Conservation (phyloP, 345 rosid species). For the Salix arbutifolia region DNA sequence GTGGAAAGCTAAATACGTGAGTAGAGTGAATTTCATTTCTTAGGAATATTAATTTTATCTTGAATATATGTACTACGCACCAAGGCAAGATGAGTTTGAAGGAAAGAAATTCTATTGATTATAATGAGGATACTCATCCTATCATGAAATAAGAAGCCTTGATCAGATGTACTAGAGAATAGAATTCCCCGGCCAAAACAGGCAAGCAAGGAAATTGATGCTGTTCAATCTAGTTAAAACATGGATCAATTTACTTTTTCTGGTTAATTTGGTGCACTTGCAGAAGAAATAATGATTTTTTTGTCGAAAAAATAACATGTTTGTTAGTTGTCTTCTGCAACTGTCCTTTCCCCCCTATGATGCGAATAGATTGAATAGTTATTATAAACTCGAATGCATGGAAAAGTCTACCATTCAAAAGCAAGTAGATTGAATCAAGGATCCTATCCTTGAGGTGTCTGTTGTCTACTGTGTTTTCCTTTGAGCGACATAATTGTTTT, state of each 20-base stretch:
- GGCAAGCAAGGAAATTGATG: not conserved
- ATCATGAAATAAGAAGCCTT: not conserved
- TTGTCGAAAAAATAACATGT: not conserved
- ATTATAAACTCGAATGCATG: not conserved
- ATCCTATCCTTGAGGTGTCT: too few relatives aligned
- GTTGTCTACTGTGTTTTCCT: too few relatives aligned
- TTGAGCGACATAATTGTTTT: too few relatives aligned
- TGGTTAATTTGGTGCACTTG: not conserved
- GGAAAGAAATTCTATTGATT: not conserved
- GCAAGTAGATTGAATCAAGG: not conserved
- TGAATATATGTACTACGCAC: not conserved
- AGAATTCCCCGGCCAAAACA: not conserved
- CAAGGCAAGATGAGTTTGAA: not conserved
- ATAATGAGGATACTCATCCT: not conserved
- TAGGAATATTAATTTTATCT: not conserved
- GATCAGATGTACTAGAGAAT: not conserved
- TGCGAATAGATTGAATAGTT: not conserved
- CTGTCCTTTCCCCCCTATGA: not conserved
- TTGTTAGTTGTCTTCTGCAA: not conserved
- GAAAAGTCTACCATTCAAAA: not conserved
- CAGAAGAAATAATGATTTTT: not conserved
- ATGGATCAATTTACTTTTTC: not conserved
- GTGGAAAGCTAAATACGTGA: conserved; percentile 27
- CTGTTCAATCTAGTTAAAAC: not conserved
- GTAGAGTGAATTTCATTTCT: not conserved